phyloP scores from a whole-genome alignment of 2,329 filamentous ascomycete genomes.

The Blastomyces silverae region DNA sequence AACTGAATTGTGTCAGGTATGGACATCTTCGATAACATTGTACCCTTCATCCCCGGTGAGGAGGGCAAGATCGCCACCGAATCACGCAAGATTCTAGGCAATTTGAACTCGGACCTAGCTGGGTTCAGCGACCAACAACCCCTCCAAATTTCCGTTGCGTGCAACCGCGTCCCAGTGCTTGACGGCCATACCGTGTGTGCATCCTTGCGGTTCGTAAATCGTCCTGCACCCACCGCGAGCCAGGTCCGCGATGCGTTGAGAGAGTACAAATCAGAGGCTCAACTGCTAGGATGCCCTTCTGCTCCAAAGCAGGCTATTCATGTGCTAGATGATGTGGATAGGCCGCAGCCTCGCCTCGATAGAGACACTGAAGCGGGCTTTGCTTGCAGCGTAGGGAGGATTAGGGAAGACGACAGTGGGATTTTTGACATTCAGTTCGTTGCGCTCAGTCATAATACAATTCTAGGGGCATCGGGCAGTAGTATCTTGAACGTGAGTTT shows the following conservation, averaged over 20 bases:
- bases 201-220: slow-evolving; percentile 70
- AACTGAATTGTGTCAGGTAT: slow-evolving; percentile 62
- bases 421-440: slow-evolving; percentile 96
- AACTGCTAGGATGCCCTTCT: slow-evolving; percentile 76
- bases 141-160: slow-evolving; percentile 75
- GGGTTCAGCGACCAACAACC: slow-evolving; percentile 68
- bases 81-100: slow-evolving; percentile 86
- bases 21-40: slow-evolving; percentile 94
- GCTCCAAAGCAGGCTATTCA: slow-evolving; percentile 75
- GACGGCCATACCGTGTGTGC: slow-evolving; percentile 96
- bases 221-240: slow-evolving; percentile 65
- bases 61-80: slow-evolving; percentile 96
- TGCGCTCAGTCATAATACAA: slow-evolving; percentile 81
- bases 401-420: slow-evolving; percentile 68
- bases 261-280: slow-evolving; percentile 73
- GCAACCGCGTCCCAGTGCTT: slow-evolving; percentile 89
- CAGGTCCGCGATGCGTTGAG: slow-evolving; percentile 73
- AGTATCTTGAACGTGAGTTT: slow-evolving; percentile 67
- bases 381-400: slow-evolving; percentile 80
- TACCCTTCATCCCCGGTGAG: slow-evolving; percentile 87
- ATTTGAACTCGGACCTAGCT: slow-evolving; percentile 62
- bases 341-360: slow-evolving; percentile 86
- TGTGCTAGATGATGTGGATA: slow-evolving; percentile 82
- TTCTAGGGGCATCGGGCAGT: slow-evolving; percentile 93
- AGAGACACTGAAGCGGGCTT: slow-evolving; percentile 80